Evolutionary conservation across 257 asterid genomes (phyloP).

Genomic region (Salvia splendens): DNA sequence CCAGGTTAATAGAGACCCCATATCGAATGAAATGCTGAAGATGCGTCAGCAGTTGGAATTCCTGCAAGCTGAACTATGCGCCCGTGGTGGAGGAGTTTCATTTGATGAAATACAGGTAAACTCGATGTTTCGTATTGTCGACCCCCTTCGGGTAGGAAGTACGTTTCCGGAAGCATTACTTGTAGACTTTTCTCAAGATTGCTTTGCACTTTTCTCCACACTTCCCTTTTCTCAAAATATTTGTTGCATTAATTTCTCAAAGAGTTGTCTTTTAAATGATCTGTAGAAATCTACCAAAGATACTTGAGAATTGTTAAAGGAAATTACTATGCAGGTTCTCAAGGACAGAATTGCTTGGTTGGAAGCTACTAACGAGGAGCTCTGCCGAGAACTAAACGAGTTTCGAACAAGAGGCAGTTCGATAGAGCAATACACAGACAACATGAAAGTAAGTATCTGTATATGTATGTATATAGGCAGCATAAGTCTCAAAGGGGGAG

Average conservation of each 20-base stretch:
- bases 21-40: conserved; percentile 92
- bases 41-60: conserved; percentile 95
- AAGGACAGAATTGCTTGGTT: conserved; percentile 90
- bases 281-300: no score
- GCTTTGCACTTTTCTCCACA: neutral
- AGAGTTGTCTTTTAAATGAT: no score
- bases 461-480: neutral
- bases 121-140: neutral
- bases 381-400: conserved; percentile 76
- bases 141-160: neutral
- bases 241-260: neutral
- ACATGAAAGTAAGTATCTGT: conserved; percentile 53
- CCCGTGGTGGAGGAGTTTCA: conserved; percentile 91
- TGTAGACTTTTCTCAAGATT: neutral
- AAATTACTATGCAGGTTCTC: conserved; percentile 59
- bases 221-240: neutral
- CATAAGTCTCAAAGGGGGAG: neutral
- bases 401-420: conserved; percentile 59
- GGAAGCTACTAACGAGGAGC: conserved; percentile 87
- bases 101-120: conserved; percentile 85
- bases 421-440: conserved; percentile 57
- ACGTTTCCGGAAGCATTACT: neutral
- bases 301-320: no score
- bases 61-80: conserved; percentile 96
- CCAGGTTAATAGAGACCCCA: conserved; percentile 93